A percentile compares a stretch with the other conserved stretches of the same genome.
phyloP scores from a whole-genome alignment of 2,329 filamentous ascomycete genomes.

The Karstenula rhodostoma region DNA sequence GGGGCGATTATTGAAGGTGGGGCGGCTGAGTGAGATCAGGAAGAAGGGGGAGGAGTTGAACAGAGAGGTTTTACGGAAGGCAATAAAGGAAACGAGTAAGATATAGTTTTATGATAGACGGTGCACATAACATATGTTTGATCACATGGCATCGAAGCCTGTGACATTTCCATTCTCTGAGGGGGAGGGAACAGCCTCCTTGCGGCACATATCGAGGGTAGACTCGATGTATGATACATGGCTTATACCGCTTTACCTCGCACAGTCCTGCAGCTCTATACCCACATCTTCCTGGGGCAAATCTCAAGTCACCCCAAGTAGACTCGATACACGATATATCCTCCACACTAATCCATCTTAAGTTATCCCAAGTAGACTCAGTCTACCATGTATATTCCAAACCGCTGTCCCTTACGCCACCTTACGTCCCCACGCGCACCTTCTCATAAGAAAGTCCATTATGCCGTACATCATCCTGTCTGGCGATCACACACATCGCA shows the following conservation, averaged over 20 bases:
- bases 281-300: neutral
- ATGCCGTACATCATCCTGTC: too few relatives aligned
- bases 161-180: too few relatives aligned
- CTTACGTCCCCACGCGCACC: too few relatives aligned
- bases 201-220: neutral
- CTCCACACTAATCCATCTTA: neutral
- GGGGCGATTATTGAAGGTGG: conserved; percentile 61
- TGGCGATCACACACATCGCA: too few relatives aligned
- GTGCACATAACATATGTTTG: neutral
- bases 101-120: conserved; percentile 33
- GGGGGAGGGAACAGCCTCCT: too few relatives aligned
- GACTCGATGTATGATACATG: neutral
- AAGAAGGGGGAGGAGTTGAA: conserved; percentile 62
- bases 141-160: too few relatives aligned
- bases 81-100: conserved; percentile 61
- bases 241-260: neutral
- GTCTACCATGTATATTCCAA: too few relatives aligned
- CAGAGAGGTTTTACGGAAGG: conserved; percentile 59
- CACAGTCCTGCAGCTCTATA: neutral
- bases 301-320: neutral
- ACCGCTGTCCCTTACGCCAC: too few relatives aligned
- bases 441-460: too few relatives aligned
- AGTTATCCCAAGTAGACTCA: neutral
- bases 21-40: conserved; percentile 62
- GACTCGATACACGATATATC: neutral